Conservation (phyloP, 2,329 filamentous ascomycete genomes). For the Ophiostoma triangulosporum region DNA sequence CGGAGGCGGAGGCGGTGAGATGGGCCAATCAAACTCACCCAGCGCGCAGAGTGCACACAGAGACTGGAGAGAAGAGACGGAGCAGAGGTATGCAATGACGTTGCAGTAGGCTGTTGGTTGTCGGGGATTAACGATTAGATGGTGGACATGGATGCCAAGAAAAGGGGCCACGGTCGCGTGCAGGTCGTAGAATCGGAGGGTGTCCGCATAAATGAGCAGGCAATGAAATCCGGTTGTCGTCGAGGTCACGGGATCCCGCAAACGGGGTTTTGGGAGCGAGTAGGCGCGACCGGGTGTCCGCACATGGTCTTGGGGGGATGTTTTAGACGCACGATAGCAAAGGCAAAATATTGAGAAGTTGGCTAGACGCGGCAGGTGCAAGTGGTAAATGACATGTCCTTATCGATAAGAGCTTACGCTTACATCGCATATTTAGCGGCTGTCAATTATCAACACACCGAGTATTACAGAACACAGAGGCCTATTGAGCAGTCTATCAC, state of each 20-base stretch:
- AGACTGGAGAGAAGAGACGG: neutral
- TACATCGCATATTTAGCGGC: neutral
- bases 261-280: neutral
- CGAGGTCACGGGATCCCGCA: neutral
- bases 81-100: neutral
- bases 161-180: neutral
- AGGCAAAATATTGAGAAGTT: neutral
- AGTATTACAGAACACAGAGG: no score
- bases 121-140: neutral
- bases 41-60: neutral
- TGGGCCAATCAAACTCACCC: neutral
- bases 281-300: slow-evolving; percentile 5
- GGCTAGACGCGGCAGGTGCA: neutral
- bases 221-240: neutral
- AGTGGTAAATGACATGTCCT: neutral
- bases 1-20: neutral
- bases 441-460: no score
- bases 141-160: neutral
- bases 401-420: slow-evolving; percentile 4
- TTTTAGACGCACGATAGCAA: neutral
- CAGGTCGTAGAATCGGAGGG: neutral
- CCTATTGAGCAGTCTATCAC: no score
- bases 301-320: slow-evolving; percentile 6
- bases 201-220: neutral
- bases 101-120: neutral